Evolutionary conservation across 169 alveolate species (phyloP), one percentile per base, ranked within the genome.

Genomic region (Plasmodium vinckei): DNA sequence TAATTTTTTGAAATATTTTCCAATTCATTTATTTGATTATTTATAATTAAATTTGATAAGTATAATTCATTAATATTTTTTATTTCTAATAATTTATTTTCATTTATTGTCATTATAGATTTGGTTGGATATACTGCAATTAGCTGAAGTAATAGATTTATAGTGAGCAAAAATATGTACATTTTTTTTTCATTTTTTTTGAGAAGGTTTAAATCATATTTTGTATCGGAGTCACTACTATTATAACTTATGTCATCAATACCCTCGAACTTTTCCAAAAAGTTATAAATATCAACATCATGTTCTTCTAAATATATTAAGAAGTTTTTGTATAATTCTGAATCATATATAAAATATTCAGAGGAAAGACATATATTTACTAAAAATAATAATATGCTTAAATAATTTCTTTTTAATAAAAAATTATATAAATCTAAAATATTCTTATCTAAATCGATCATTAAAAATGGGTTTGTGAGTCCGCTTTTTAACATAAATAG

Each of bases 51-150:
- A 25, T 82, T 82, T 25, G 90, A 82, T 12, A 82, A 82, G 0
- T 57, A 25, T 7, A 65, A 0, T 57, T 56, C 59, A 60, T 82
- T 82, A 54, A 68, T 67, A 25, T 42, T 51, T 5, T 67, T 49
- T 15, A 82, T 68, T 19, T 82, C 53, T 17, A 25, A 51, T 21
- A 82, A 27, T 60, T 82, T 82, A 5, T 70, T 9, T 51, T 69
- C 73, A 46, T 82, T 82, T 5, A 72, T 82, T 68, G 57, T 56
- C 23, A 7, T 82, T n/a, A 82, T 69, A 9, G 64, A 65, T 19
- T 82, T 86, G 39, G 21, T 56, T n/a, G 90, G 71, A 72, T 68
- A 82, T 17, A 69, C 44, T 15, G 90, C 56, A 21, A 82, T 82
- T 21, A 82, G 86, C 0, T 42, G 63, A 19, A 82, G 23, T 12